Conservation (phyloP, 2,329 filamentous ascomycete genomes). For the Exophiala mesophila region DNA sequence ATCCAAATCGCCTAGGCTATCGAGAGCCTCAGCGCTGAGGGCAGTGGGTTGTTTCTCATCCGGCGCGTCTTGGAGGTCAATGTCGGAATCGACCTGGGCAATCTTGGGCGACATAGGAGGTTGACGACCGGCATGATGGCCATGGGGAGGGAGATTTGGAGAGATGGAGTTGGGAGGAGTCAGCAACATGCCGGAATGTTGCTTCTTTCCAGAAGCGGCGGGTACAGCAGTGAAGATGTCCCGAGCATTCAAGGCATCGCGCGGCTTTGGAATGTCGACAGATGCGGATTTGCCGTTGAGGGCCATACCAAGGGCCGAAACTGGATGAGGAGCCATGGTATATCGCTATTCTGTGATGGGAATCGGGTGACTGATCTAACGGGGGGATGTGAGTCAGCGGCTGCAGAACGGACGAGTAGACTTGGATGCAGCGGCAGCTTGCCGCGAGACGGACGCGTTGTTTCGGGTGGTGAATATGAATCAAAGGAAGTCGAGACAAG, state of each 20-base stretch:
- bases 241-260: constrained; percentile 33
- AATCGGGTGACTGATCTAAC: constrained; percentile 15
- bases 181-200: constrained; percentile 52
- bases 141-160: constrained; percentile 76
- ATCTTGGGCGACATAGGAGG: constrained; percentile 39
- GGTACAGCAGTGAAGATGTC: constrained; percentile 34
- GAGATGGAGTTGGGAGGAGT: constrained; percentile 96
- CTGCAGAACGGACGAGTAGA: not conserved
- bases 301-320: constrained; percentile 46
- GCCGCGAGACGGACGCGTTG: not conserved
- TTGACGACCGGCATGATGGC: constrained; percentile 59
- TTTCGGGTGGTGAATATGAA: not conserved
- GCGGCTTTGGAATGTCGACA: constrained; percentile 45
- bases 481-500: not conserved
- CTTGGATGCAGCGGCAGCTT: not conserved
- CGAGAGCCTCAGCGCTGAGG: constrained; percentile 42
- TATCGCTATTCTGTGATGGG: constrained; percentile 15
- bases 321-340: constrained; percentile 42
- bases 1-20: constrained; percentile 57
- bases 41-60: constrained; percentile 43
- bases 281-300: constrained; percentile 48
- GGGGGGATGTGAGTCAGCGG: constrained; percentile 22
- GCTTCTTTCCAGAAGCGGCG: constrained; percentile 24
- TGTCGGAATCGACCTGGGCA: constrained; percentile 69
- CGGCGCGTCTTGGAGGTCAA: constrained; percentile 71